Base-by-base conservation (phyloP, 495 filamentous ascomycete genomes). In the Aspergillus sclerotiicarbonarius region DNA sequence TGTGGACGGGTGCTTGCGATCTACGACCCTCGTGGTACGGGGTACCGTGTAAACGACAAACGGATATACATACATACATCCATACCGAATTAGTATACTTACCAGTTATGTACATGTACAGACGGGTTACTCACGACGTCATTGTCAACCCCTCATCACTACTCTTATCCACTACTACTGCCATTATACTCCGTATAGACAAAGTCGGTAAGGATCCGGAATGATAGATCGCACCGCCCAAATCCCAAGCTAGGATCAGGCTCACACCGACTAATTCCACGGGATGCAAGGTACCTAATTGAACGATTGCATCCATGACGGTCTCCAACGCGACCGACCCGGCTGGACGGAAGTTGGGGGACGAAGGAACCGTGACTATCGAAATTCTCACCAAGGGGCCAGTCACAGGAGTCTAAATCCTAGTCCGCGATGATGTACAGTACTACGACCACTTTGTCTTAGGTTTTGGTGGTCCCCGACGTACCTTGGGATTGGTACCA, bases 341-440 rank as follows among this genome's bases (percentile, higher is more conserved):
- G 10, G 21, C 12, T 45, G 30, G 56, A n/a, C 29, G 56, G 41
- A 53, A 53, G 29, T 46, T 8, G 51, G 19, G 25, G 30, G 9
- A 63, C 63, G 52, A 63, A 69, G 66, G 64, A 63, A 68, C 58
- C 62, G 68, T 57, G 62, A 63, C 64, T 67, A 61, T 66, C 58
- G 60, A 25, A 66, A 59, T 62, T 46, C 59, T 62, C 60, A 60
- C 50, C 50, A 58, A 62, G 35, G 37, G 44, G 21, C 51, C 60
- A n/a, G n/a, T n/a, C n/a, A 55, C 31, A 31, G 48, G 57, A 60
- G 57, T 52, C 51, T 60, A 55, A 60, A 60, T 50, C 50, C 43
- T 35, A 54, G 44, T 51, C 54, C 41, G 51, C 37, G 44, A 67
- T 61, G 62, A 56, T 62, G 35, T 57, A 55, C 57, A 45, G 48